Evolutionary conservation across 352 stramenopile genomes (phyloP), one percentile per base, ranked within the genome.

Genomic region (Hyaloperonospora brassicae): DNA sequence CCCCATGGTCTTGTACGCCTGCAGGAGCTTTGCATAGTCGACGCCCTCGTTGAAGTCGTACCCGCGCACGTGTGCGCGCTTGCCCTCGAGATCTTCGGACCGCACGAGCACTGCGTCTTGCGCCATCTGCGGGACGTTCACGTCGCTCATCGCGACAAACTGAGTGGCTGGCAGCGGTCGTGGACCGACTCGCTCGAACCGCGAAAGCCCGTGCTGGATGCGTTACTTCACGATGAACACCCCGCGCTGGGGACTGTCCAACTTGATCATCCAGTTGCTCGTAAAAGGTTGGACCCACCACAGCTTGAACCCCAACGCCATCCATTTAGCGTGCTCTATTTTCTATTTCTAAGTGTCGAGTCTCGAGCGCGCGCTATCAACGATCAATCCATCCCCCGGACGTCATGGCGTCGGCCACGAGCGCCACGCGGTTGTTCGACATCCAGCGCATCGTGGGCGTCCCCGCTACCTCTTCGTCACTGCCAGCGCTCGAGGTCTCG

Each of bases 11-110:
- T 72, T 44, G 63, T 96, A 96, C 31, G 76, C 63, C 54, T 80
- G 63, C 67, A 97, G 76, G 47, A 97, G 66, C 50, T 84, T 72
- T 5, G 83, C 81, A 34, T 96, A 92, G 67, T 97, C 59, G 27
- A 96, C 73, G 40, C 87, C 86, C 5, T 92, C 54, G 54, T 97
- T 95, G 64, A 97, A 97, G 61, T 97, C 88, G 54, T 95, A 95
- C 45, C 87, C 89, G 41, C 40, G 52, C 34, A 91, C 80, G 9
- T 60, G 64, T 12, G 62, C 57, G 44, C 54, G 62, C 68, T 89
- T 85, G 47, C 80, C 80, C 51, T 90, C 80, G 41, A 93, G 72
- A 49, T 81, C 59, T 52, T 93, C 83, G 1, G 83, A 93, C 34
- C 72, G 70, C 61, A 91, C 70, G 36, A 91, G 71, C 35, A 93